phyloP scores from a whole-genome alignment of 345 rosid genomes.

The Lenwebbia sp. region DNA sequence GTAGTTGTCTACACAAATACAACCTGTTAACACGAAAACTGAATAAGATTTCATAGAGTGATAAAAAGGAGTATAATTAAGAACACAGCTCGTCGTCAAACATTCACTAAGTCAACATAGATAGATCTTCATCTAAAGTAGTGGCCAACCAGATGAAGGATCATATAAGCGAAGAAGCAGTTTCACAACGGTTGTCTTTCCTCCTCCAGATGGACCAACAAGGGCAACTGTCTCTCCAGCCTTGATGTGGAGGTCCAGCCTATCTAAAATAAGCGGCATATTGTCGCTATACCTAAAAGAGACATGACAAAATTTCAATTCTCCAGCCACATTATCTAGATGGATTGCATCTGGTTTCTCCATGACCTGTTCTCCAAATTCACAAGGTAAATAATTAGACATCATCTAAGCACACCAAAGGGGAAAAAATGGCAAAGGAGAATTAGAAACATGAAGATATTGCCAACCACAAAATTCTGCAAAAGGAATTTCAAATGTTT shows the following conservation, averaged over 20 bases:
- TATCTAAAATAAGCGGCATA: conserved; percentile 47
- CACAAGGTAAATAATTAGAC: neutral
- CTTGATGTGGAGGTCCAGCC: conserved; percentile 62
- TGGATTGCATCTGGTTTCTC: conserved; percentile 50
- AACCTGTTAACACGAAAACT: conserved; percentile 32
- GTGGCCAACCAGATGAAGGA: conserved; percentile 50
- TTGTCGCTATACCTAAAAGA: conserved; percentile 60
- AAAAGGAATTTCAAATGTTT: neutral
- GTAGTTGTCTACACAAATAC: conserved; percentile 52
- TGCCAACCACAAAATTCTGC: neutral
- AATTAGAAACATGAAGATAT: neutral
- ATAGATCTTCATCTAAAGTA: neutral
- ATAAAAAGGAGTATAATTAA: neutral
- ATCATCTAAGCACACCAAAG: neutral
- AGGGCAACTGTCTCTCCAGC: conserved; percentile 94
- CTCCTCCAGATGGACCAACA: conserved; percentile 96
- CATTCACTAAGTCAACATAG: neutral
- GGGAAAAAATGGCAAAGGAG: neutral
- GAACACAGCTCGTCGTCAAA: neutral
- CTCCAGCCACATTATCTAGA: conserved; percentile 55
- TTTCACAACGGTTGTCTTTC: conserved; percentile 90
- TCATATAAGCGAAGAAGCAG: conserved; percentile 91
- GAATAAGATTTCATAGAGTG: neutral
- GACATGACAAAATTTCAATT: conserved; percentile 54
- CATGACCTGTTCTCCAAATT: conserved; percentile 28